Evolutionary conservation across 257 asterid species (phyloP).

Genomic region (Haberlea rhodopensis): DNA sequence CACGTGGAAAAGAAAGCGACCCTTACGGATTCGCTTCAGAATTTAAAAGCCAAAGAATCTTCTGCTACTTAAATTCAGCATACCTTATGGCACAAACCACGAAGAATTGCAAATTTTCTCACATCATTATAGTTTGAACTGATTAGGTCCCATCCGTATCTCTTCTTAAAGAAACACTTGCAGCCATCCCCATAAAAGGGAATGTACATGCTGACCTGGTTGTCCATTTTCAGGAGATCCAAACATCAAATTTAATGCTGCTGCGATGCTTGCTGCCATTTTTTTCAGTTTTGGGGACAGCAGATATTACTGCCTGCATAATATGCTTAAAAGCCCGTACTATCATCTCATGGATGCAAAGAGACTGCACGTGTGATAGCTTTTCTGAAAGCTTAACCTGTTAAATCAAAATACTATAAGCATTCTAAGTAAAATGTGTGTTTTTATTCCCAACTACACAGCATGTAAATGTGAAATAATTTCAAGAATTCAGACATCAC

Average conservation of each 20-base stretch:
- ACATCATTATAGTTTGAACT: slow-evolving; percentile 67
- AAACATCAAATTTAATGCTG: slow-evolving; percentile 84
- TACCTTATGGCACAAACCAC: slow-evolving; percentile 97
- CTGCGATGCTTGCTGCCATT: slow-evolving; percentile 74
- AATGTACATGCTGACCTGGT: slow-evolving; percentile 51
- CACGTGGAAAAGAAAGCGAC: slow-evolving; percentile 12
- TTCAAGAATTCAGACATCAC: not conserved
- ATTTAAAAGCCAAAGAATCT: slow-evolving; percentile 20
- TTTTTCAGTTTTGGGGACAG: slow-evolving; percentile 63
- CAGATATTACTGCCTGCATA: slow-evolving; percentile 81
- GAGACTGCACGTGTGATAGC: slow-evolving; percentile 92
- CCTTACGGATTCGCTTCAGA: slow-evolving; percentile 11
- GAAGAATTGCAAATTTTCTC: slow-evolving; percentile 81
- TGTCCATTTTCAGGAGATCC: slow-evolving; percentile 66
- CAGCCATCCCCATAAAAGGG: slow-evolving; percentile 90
- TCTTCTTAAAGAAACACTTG: slow-evolving; percentile 74
- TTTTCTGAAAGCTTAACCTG: slow-evolving; percentile 98
- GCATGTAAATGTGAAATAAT: slow-evolving; percentile 10
- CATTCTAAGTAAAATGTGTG: slow-evolving; percentile 11
- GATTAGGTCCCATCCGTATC: slow-evolving; percentile 78
- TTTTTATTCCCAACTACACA: slow-evolving; percentile 14
- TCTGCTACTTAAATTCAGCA: slow-evolving; percentile 21
- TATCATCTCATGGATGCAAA: slow-evolving; percentile 96
- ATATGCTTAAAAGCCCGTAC: slow-evolving; percentile 94
- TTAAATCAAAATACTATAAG: slow-evolving; percentile 24